Evolutionary conservation across 768 basidiomycete genomes (phyloP).

Genomic region (Chlorophyllum brunneum): DNA sequence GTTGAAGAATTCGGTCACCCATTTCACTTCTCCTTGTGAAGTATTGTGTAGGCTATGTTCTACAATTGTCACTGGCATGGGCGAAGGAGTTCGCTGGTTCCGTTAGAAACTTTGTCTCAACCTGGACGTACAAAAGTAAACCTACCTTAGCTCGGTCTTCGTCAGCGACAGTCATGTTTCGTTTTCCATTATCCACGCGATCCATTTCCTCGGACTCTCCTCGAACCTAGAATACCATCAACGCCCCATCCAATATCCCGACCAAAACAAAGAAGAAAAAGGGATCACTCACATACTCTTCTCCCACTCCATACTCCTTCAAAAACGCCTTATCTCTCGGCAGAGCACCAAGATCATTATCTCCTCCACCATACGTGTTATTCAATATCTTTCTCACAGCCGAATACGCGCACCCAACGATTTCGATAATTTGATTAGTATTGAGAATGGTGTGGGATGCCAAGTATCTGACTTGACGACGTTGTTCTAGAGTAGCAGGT

Average conservation of each 20-base stretch:
- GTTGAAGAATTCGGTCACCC: constrained; percentile 4
- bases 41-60: background rate
- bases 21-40: background rate
- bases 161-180: no score
- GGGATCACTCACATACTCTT: background rate
- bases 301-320: background rate
- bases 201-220: no score
- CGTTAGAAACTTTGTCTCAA: no score
- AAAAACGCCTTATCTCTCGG: background rate
- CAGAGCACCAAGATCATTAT: background rate
- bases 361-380: background rate
- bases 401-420: background rate
- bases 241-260: no score
- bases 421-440: background rate
- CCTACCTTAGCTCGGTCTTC: no score
- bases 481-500: constrained; percentile 3
- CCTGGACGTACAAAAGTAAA: no score
- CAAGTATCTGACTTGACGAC: constrained; percentile 7
- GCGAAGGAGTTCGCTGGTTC: no score
- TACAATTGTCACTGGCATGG: background rate
- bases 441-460: background rate
- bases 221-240: no score
- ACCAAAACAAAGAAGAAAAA: no score
- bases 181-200: no score
- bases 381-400: background rate